Evolutionary conservation across 495 filamentous ascomycete species (phyloP), one percentile per base, ranked within the genome.

Genomic region (Hypoxylon trugodes): DNA sequence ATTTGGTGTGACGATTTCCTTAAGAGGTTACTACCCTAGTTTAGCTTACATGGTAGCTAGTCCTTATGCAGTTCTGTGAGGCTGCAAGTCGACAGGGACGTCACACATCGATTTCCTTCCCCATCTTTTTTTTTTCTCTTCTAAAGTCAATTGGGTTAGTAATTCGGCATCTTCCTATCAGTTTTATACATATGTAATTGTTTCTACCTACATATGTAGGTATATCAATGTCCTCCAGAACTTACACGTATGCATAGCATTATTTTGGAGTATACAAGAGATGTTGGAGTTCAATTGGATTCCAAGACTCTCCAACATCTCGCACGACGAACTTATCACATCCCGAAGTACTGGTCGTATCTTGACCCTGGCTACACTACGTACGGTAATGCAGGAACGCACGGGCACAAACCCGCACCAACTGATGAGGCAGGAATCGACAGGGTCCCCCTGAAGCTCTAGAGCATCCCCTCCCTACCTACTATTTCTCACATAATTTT

Each of bases 361-460:
- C 49, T 43, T 22, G 2, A 32, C 43, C 55, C 35, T 26, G 13
- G 37, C 19, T 58, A 49, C n/a, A 15, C 46, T 21, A 16, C 13
- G 22, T 62, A 52, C 57, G 57, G 63, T 35, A 51, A 58, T 67
- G 64, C 64, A 62, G 52, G 36, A 24, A 38, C 64, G 59, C 64
- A 67, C 64, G 52, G 58, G 19, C 38, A 13, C 9, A 35, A 48
- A 43, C 51, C 51, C 57, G 50, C 22, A 15, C 56, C 37, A 66
- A 38, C 49, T 37, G 49, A 66, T 56, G 26, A 45, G 35, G 56
- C 21, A 50, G 50, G 28, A 56, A 30, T 32, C 6, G 26, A 41
- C 57, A 57, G 40, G 63, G 56, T n/a, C 24, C 9, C 57, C 57
- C 19, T 52, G 40, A 41, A 62, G 49, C 9, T 61, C 32, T 45